These are phyloP conservation scores for Alternaria triticina DNA, from an alignment of 2,329 filamentous ascomycete genomes.

Conservation along the genomic window DNA sequence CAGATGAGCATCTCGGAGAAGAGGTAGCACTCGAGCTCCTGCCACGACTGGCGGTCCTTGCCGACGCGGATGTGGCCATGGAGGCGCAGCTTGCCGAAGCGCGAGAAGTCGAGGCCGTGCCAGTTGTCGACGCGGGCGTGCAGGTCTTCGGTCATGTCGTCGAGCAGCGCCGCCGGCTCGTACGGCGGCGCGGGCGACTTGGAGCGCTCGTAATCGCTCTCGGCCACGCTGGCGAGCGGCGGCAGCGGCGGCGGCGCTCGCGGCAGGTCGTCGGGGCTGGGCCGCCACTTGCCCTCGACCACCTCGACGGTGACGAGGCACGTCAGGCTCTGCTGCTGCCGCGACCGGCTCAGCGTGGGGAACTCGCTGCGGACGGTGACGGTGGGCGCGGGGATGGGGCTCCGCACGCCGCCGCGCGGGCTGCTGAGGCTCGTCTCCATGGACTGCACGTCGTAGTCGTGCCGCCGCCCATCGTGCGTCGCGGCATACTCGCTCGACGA, in stretches of 20 bases:
- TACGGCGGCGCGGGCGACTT: slow-evolving; percentile 68
- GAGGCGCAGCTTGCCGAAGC: slow-evolving; percentile 90
- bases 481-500: slow-evolving; percentile 84
- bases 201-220: slow-evolving; percentile 53
- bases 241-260: slow-evolving; percentile 60
- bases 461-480: slow-evolving; percentile 75
- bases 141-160: slow-evolving; percentile 85
- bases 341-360: slow-evolving; percentile 87
- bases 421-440: slow-evolving; percentile 87
- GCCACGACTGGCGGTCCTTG: slow-evolving; percentile 96
- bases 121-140: slow-evolving; percentile 94
- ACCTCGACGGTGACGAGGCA: slow-evolving; percentile 95
- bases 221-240: slow-evolving; percentile 55
- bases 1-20: slow-evolving; percentile 99
- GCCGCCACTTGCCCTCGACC: slow-evolving; percentile 87
- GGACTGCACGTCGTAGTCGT: slow-evolving; percentile 94
- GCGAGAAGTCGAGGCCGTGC: slow-evolving; percentile 92
- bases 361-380: slow-evolving; percentile 98
- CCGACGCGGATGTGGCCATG: slow-evolving; percentile 91
- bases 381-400: slow-evolving; percentile 86
- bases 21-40: slow-evolving; percentile 95
- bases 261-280: slow-evolving; percentile 79
- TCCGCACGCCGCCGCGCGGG: slow-evolving; percentile 73
- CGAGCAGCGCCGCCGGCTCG: slow-evolving; percentile 76
- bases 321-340: slow-evolving; percentile 92